phyloP scores from a whole-genome alignment of 163 green algal genomes.

The Scenedesmus sp. region DNA sequence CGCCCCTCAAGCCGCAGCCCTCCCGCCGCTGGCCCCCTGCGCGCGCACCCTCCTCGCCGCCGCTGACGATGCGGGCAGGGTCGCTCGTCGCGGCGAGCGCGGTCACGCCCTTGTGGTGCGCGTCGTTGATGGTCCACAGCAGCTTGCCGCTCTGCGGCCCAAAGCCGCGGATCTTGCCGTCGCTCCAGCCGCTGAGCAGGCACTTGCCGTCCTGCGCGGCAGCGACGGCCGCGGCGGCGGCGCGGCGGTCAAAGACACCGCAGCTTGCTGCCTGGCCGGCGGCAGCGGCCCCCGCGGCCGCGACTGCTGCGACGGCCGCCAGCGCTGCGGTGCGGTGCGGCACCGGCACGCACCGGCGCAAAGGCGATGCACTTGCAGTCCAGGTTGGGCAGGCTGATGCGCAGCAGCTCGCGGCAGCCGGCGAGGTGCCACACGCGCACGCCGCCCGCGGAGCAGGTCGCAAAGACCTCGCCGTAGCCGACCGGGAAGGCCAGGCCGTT shows the following conservation, averaged over 20 bases:
- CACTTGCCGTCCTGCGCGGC: conserved; percentile 72
- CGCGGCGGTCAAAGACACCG: too few relatives aligned
- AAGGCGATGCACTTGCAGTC: conserved; percentile 84
- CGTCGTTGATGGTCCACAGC: conserved; percentile 85
- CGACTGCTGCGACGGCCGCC: too few relatives aligned
- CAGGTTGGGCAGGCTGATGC: conserved; percentile 81
- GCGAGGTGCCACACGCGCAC: conserved; percentile 84
- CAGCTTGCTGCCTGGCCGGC: too few relatives aligned
- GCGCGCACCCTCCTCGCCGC: conserved; percentile 75
- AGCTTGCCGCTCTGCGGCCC: conserved; percentile 83
- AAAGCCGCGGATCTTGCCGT: conserved; percentile 89
- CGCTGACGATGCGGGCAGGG: conserved; percentile 70
- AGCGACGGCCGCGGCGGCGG: not conserved
- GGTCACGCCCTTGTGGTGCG: conserved; percentile 80
- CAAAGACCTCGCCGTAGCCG: conserved; percentile 79
- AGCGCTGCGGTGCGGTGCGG: too few relatives aligned
- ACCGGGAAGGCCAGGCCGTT: conserved; percentile 82
- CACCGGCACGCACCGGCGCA: conserved; percentile 59
- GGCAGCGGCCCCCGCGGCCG: too few relatives aligned
- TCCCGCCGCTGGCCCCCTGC: not conserved
- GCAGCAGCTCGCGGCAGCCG: conserved; percentile 81
- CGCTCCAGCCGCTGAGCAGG: conserved; percentile 85
- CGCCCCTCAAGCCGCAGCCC: conserved; percentile 44
- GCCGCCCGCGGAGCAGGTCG: conserved; percentile 69
- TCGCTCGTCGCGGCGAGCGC: conserved; percentile 74